Base-by-base conservation (phyloP, 768 basidiomycete genomes). In the Psilocybe subaeruginosa region DNA sequence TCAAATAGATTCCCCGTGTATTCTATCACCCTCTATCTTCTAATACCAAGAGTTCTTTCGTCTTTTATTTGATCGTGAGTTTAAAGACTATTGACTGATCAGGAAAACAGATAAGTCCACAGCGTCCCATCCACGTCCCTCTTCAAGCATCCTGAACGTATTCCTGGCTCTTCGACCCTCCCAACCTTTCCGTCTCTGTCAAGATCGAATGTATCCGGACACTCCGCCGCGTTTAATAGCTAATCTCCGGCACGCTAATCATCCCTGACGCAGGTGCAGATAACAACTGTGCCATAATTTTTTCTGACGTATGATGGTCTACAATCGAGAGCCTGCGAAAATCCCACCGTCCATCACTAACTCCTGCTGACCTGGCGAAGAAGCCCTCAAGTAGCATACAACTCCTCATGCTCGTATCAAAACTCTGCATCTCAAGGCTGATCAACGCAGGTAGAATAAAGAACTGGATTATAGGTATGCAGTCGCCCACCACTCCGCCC, bases 1-100 rank as follows among this genome's bases (percentile, higher is more conserved):
- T 70, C 58, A 66, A 72, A 60, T 75, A 70, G 52, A 69, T 61
- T 55, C 35, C 37, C 14, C 17, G 29, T 46, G 27, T 57, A 46
- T 47, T 47, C 27, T 11, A 30, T 56, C 39, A 2, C 27, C 37
- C 19, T 35, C 17, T 19, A 6, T 31, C 8, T n/a, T 16, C 39
- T 43, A 55, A 55, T 55, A 55, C 41, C 39, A 55, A 55, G 16
- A 55, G 23, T 43, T 27, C 37, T 37, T 54, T 27, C 29, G 11
- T 35, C 33, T 43, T 12, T 43, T 5, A 12, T 16, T 12, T n/a
- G 11, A 16, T 43, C 14, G 0, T 43, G 5, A 16, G 41, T 5
- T 12, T 43, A 43, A 14, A 43, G n/a, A 43, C 4, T n/a, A 4
- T 12, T 43, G 37, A 39, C 14, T 14, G 14, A 8, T 43, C 14